phyloP scores from a whole-genome alignment of 345 rosid species.

The Sonneratia alba region DNA sequence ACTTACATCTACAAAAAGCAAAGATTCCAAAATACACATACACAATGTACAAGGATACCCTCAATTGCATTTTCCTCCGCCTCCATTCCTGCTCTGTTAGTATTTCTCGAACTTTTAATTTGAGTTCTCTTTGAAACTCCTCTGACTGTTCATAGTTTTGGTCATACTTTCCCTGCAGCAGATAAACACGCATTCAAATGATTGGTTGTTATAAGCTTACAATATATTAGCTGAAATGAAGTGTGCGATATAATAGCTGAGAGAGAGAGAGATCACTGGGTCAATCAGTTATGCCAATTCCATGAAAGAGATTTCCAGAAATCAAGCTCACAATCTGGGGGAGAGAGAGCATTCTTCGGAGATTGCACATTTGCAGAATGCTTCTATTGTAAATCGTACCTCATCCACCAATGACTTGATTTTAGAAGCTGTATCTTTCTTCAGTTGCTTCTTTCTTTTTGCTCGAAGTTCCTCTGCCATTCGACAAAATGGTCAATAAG shows the following conservation, averaged over 20 bases:
- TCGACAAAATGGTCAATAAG: constrained; percentile 2
- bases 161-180: constrained; percentile 75
- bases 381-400: constrained; percentile 27
- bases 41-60: constrained; percentile 34
- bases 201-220: not conserved
- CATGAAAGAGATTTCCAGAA: not conserved
- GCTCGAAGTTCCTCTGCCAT: constrained; percentile 82
- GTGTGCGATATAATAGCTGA: not conserved
- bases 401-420: constrained; percentile 86
- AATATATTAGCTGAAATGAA: no score
- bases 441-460: constrained; percentile 89
- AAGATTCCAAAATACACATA: not conserved
- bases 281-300: not conserved
- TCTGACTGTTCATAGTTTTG: constrained; percentile 63
- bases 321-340: not conserved
- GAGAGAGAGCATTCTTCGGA: not conserved
- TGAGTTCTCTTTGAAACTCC: constrained; percentile 72
- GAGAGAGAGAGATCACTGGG: not conserved
- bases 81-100: constrained; percentile 99
- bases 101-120: constrained; percentile 77
- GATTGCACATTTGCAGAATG: not conserved
- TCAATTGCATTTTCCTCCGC: constrained; percentile 93
- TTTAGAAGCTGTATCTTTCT: constrained; percentile 90
- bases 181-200: not conserved
- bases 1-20: not conserved